Evolutionary conservation across 129 eudicot genomes (phyloP), one percentile per base, ranked within the genome.

Genomic region (Escallonia rubra): DNA sequence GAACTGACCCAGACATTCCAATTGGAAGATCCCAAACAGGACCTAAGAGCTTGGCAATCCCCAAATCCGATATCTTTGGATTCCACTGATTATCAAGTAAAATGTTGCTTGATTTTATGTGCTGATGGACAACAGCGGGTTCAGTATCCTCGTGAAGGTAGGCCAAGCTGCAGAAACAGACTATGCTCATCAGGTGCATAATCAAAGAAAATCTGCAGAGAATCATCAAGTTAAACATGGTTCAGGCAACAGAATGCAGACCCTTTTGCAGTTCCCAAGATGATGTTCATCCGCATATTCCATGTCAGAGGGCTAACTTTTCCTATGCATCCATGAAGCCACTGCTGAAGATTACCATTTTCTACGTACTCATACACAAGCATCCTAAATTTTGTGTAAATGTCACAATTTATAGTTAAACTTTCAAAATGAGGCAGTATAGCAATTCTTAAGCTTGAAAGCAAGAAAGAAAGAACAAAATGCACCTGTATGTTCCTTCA

Each of bases 11-110:
- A 2, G 60, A 72, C 80, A 57, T 76, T 72, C 76, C 82, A 7
- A 43, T 13, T 4, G 75, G 70, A 42, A 8, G 64, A 62, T 68
- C 50, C 48, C 41, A 7, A 12, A 54, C 76, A 10, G 57, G 73
- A 12, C 64, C 72, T 49, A 76, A 52, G 48, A 85, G 68, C 15
- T 64, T 67, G 63, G 80, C 38, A 8, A 73, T 47, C 23, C 85
- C 83, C 15, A 82, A 44, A 51, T 76, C 70, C 34, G 85, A 79
- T 42, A 82, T 63, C 82, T 74, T 85, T 2, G 91, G 83, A 74
- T 79, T 82, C 91, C 91, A 85, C 59, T 76, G 80, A n/a, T 59
- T 81, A 75, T 85, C 91, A 41, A 85, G 78, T 6, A 79, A 68
- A 51, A 85, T 76, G 61, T 73, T 74, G 78, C 75, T 85, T 45